These are phyloP conservation scores for Ascochyta lentis DNA, from an alignment of 2,329 filamentous ascomycete species.

Conservation along the genomic window DNA sequence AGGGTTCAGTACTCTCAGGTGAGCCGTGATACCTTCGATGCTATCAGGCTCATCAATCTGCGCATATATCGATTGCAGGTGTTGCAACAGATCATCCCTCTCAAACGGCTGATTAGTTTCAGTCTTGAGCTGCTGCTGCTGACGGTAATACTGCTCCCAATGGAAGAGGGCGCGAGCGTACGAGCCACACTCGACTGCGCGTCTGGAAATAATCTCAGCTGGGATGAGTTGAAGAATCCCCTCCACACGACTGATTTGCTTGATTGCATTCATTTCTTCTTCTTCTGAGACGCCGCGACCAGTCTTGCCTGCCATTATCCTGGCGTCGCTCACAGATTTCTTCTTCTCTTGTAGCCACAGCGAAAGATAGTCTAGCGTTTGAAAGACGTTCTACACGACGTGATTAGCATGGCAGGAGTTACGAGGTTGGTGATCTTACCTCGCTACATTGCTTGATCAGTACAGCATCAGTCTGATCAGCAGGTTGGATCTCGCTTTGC, in stretches of 20 bases:
- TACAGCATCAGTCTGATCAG: slow-evolving; percentile 68
- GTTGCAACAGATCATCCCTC: slow-evolving; percentile 71
- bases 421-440: slow-evolving; percentile 57
- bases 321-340: slow-evolving; percentile 52
- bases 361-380: slow-evolving; percentile 88
- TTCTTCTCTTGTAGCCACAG: slow-evolving; percentile 86
- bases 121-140: slow-evolving; percentile 52
- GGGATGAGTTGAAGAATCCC: slow-evolving; percentile 73
- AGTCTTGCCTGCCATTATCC: slow-evolving; percentile 52
- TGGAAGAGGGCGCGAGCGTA: slow-evolving; percentile 93
- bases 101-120: slow-evolving; percentile 58
- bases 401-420: slow-evolving; percentile 25
- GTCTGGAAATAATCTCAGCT: slow-evolving; percentile 75
- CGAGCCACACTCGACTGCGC: slow-evolving; percentile 92
- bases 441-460: slow-evolving; percentile 86
- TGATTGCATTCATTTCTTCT: slow-evolving; percentile 60
- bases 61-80: slow-evolving; percentile 91
- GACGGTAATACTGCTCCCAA: slow-evolving; percentile 86
- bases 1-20: slow-evolving; percentile 84
- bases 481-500: slow-evolving; percentile 63
- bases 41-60: slow-evolving; percentile 98
- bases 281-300: slow-evolving; percentile 54
- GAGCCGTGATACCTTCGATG: slow-evolving; percentile 89
- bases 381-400: slow-evolving; percentile 77
- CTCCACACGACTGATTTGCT: slow-evolving; percentile 71